A percentile compares a stretch with the other conserved stretches of the same genome.
These are phyloP conservation scores for Dendrobium huoshanense DNA, from an alignment of 106 monocot species.

Conservation along the genomic window DNA sequence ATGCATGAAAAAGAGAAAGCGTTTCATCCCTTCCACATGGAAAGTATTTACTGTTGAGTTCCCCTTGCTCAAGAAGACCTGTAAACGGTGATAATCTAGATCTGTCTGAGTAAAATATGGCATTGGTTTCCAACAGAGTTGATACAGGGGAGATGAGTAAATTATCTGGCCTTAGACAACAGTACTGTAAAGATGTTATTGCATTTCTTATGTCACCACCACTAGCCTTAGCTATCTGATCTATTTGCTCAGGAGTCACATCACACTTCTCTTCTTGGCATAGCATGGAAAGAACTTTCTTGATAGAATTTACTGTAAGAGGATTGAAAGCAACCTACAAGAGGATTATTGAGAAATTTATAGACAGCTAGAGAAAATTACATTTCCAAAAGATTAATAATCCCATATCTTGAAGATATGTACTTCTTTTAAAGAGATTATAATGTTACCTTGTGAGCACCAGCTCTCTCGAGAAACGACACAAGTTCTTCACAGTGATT, in stretches of 20 bases:
- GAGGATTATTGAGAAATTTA: neutral
- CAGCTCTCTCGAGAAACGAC: constrained; percentile 53
- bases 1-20: constrained; percentile 80
- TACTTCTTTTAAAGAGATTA: neutral
- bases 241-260: constrained; percentile 37
- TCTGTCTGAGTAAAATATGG: constrained; percentile 10
- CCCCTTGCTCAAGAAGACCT: constrained; percentile 5
- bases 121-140: constrained; percentile 2
- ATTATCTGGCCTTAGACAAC: constrained; percentile 34
- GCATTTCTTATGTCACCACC: constrained; percentile 94
- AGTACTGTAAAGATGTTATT: constrained; percentile 81
- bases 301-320: constrained; percentile 78
- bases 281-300: constrained; percentile 65
- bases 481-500: constrained; percentile 60
- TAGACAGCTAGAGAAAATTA: neutral
- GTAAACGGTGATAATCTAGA: constrained; percentile 10
- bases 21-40: constrained; percentile 81
- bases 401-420: neutral
- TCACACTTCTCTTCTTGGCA: constrained; percentile 61
- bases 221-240: constrained; percentile 69
- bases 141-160: constrained; percentile 5
- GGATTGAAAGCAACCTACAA: constrained; percentile 84
- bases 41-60: constrained; percentile 4
- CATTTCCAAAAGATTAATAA: neutral
- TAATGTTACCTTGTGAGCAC: constrained; percentile 72